Percentiles rank a stretch among this genome's conserved stretches.
Conservation (phyloP, 2,329 filamentous ascomycete genomes). For the Aspergillus melleus region DNA sequence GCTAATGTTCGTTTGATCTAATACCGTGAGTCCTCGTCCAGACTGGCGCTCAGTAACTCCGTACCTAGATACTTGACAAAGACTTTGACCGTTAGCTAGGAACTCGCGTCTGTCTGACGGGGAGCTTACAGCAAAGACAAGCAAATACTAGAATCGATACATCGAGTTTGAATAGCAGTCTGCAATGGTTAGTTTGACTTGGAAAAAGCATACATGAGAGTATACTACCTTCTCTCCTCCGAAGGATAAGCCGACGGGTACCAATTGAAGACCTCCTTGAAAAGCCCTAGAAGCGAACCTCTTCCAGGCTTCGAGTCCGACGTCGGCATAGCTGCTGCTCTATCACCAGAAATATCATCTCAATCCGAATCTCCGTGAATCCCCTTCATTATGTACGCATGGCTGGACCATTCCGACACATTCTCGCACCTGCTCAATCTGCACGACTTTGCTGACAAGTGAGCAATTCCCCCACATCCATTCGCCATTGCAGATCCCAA, state of each 20-base stretch:
- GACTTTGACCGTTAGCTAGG: conserved; percentile 17
- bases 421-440: no score
- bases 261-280: conserved; percentile 36
- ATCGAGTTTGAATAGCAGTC: conserved; percentile 33
- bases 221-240: conserved; percentile 29
- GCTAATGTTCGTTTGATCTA: conserved; percentile 35
- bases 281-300: conserved; percentile 16
- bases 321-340: conserved; percentile 11
- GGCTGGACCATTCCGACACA: no score
- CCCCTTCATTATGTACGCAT: no score
- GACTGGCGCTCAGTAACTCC: background rate
- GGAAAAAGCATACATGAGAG: background rate
- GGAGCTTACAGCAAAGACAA: conserved; percentile 31
- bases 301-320: conserved; percentile 11
- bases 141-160: conserved; percentile 33
- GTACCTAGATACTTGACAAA: conserved; percentile 31
- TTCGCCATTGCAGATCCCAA: no score
- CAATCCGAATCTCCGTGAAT: background rate
- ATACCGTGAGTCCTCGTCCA: no score
- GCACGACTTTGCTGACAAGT: no score
- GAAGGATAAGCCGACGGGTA: conserved; percentile 31
- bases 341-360: background rate
- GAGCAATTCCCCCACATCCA: no score
- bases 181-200: conserved; percentile 7
- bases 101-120: background rate